Percentiles rank a stretch among this genome's conserved stretches.
These are phyloP conservation scores for Gentiana macrophylla DNA, from an alignment of 257 asterid genomes.

Conservation along the genomic window DNA sequence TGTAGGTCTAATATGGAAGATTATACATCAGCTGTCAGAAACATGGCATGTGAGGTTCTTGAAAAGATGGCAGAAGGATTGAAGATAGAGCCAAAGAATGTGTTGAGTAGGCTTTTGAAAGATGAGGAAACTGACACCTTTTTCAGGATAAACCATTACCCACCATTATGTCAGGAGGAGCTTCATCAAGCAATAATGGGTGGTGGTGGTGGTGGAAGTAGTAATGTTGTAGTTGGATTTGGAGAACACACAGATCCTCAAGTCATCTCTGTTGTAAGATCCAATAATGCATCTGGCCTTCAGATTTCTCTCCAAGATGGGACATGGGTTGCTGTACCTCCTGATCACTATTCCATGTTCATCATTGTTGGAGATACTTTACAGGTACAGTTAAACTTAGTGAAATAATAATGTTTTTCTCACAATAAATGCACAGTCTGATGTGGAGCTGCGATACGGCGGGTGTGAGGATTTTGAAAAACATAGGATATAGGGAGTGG, in stretches of 20 bases:
- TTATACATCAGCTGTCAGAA: slow-evolving; percentile 15
- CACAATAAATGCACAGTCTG: too few species aligned
- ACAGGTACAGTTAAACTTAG: slow-evolving; percentile 10
- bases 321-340: slow-evolving; percentile 21
- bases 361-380: slow-evolving; percentile 25
- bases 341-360: slow-evolving; percentile 22
- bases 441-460: too few species aligned
- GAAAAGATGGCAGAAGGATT: slow-evolving; percentile 21
- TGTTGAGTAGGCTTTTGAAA: slow-evolving; percentile 17
- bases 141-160: slow-evolving; percentile 23
- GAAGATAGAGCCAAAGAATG: slow-evolving; percentile 15
- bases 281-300: slow-evolving; percentile 22
- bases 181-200: slow-evolving; percentile 5
- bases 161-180: slow-evolving; percentile 17
- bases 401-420: neutral
- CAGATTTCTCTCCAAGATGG: slow-evolving; percentile 22
- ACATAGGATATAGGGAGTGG: too few species aligned
- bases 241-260: slow-evolving; percentile 33
- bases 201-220: neutral
- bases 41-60: slow-evolving; percentile 19
- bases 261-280: slow-evolving; percentile 20
- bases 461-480: too few species aligned
- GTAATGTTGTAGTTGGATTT: slow-evolving; percentile 12
- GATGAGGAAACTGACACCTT: slow-evolving; percentile 23
- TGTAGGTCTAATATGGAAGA: slow-evolving; percentile 10